A percentile compares a stretch with the other conserved stretches of the same genome.
These are phyloP conservation scores for Xylariaceae sp. DNA, from an alignment of 2,329 filamentous ascomycete species.

Conservation along the genomic window DNA sequence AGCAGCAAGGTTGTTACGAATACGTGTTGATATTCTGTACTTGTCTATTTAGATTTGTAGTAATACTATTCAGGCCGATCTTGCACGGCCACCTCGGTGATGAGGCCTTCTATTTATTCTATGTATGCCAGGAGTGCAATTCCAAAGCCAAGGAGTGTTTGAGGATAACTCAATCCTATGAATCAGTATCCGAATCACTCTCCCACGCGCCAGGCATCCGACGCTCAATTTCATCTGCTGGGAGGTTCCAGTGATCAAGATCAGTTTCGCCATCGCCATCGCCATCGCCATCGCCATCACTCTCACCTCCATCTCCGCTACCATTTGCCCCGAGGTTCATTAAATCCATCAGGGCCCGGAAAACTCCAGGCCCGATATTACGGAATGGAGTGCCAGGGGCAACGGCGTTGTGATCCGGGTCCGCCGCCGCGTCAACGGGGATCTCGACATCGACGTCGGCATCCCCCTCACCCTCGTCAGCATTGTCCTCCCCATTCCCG, in stretches of 20 bases:
- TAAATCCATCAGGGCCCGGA: constrained; percentile 21
- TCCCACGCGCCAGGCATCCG: constrained; percentile 27
- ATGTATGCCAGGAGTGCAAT: not conserved
- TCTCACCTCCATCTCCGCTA: not conserved
- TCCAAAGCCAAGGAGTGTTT: not conserved
- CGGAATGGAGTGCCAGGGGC: not conserved
- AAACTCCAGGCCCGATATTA: constrained; percentile 2
- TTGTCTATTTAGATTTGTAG: no score
- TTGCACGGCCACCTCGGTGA: constrained; percentile 16
- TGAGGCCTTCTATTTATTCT: not conserved
- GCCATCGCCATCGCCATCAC: not conserved
- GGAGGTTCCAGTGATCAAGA: constrained; percentile 10
- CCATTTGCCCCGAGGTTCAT: constrained; percentile 2
- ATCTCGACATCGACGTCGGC: not conserved
- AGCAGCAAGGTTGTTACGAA: no score
- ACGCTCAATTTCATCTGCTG: constrained; percentile 5
- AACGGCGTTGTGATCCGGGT: no score
- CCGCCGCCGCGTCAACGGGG: no score
- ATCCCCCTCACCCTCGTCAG: constrained; percentile 13
- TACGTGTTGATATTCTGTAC: no score
- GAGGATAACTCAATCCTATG: not conserved
- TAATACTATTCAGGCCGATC: not conserved
- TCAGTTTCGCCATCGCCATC: not conserved
- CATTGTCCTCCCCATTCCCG: constrained; percentile 14
- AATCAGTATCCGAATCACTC: constrained; percentile 17